Conservation (phyloP, 495 filamentous ascomycete genomes). For the Aspergillus affinis region DNA sequence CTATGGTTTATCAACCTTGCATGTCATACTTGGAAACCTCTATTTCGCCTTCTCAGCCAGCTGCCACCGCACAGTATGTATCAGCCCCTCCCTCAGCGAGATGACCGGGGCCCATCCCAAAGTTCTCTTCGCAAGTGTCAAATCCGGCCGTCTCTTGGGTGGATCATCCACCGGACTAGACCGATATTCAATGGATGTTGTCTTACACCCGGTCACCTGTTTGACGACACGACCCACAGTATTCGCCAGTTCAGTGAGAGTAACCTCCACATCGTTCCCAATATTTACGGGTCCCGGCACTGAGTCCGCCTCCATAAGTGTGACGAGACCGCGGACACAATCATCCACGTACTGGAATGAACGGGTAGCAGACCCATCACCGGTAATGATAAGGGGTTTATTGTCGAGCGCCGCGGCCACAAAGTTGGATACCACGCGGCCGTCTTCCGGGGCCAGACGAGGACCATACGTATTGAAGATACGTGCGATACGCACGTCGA, state of each 20-base stretch:
- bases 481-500: no score
- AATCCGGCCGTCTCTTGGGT: slow-evolving; percentile 10
- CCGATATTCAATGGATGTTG: slow-evolving; percentile 10
- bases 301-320: slow-evolving; percentile 21
- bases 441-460: no score
- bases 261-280: slow-evolving; percentile 22
- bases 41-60: background rate
- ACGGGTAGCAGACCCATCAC: no score
- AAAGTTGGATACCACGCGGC: no score
- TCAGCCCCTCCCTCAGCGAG: slow-evolving; percentile 16
- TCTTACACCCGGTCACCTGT: background rate
- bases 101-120: slow-evolving; percentile 18
- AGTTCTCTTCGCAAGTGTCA: slow-evolving; percentile 14
- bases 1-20: no score
- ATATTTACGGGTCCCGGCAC: slow-evolving; percentile 20
- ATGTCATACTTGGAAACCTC: background rate
- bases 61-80: slow-evolving; percentile 24
- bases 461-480: no score
- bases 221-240: slow-evolving; percentile 5
- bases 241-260: slow-evolving; percentile 17
- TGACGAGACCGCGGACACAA: slow-evolving; percentile 16
- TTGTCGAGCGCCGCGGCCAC: no score
- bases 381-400: no score
- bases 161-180: slow-evolving; percentile 17
- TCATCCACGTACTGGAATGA: no score